These are phyloP conservation scores for Pichia kudriavzevii DNA, from an alignment of 1,139 yeast species.

Conservation along the genomic window DNA sequence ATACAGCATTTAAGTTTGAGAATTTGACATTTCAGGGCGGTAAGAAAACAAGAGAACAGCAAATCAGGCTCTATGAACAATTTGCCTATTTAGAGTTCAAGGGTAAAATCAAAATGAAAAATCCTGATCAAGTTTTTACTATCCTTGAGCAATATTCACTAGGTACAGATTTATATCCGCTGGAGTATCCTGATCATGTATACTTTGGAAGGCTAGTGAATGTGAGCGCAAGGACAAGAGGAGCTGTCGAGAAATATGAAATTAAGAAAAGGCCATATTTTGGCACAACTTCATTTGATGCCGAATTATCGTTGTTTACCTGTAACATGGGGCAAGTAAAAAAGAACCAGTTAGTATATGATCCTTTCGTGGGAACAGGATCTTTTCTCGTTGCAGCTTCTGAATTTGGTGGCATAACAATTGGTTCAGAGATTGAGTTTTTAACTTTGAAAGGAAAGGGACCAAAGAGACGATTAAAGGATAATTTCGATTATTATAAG, in stretches of 20 bases:
- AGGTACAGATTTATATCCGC: conserved; percentile 40
- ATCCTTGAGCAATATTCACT: conserved; percentile 63
- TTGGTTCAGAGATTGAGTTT: conserved; percentile 91
- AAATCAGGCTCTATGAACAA: conserved; percentile 59
- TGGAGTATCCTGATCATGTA: conserved; percentile 39
- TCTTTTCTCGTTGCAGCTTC: conserved; percentile 89
- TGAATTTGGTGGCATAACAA: conserved; percentile 68
- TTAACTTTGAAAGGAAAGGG: conserved; percentile 74
- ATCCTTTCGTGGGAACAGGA: conserved; percentile 97
- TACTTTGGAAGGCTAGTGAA: conserved; percentile 76
- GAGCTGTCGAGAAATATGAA: conserved; percentile 68
- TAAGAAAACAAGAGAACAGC: conserved; percentile 42
- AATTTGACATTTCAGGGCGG: conserved; percentile 67
- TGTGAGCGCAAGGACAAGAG: conserved; percentile 53
- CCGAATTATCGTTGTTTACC: conserved; percentile 73
- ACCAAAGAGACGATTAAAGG: conserved; percentile 23
- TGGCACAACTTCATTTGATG: conserved; percentile 96
- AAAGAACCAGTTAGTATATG: conserved; percentile 65
- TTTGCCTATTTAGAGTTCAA: conserved; percentile 63
- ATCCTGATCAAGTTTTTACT: conserved; percentile 66
- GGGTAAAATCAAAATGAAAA: conserved; percentile 73
- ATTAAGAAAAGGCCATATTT: conserved; percentile 77
- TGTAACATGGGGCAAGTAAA: conserved; percentile 78
- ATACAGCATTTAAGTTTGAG: conserved; percentile 68
- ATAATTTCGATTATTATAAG: conserved; percentile 65